A percentile compares a stretch with the other conserved stretches of the same genome.
Evolutionary conservation across 148 eudicot genomes (phyloP).

Genomic region (Drosera capensis): DNA sequence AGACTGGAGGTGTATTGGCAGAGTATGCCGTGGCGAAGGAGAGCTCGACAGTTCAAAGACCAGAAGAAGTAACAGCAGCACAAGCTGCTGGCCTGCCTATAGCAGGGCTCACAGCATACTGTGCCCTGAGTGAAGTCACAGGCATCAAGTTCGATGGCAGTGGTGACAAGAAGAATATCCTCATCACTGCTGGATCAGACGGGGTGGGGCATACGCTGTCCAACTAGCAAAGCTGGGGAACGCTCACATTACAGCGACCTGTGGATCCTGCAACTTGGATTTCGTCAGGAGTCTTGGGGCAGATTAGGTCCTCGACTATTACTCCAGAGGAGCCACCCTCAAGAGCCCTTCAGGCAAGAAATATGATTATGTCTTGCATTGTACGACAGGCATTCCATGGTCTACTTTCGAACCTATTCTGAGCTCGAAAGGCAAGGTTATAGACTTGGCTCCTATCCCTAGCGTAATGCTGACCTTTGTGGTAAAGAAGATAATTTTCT

Average conservation of each 20-base stretch:
- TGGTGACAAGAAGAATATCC: conserved; percentile 26
- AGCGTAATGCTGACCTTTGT: conserved; percentile 37
- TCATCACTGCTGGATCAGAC: conserved; percentile 58
- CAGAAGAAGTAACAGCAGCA: conserved; percentile 62
- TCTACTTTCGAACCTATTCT: conserved; percentile 41
- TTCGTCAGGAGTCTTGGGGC: conserved; percentile 65
- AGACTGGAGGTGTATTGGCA: conserved; percentile 69
- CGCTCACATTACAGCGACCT: conserved; percentile 59
- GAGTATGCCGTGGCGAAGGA: conserved; percentile 53
- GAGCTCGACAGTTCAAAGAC: conserved; percentile 29
- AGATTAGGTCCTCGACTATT: conserved; percentile 68
- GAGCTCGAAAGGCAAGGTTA: conserved; percentile 39
- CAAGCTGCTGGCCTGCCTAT: conserved; percentile 45
- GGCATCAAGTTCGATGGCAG: conserved; percentile 44
- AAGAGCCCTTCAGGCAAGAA: conserved; percentile 62
- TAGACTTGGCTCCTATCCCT: conserved; percentile 35
- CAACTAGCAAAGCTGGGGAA: conserved; percentile 83
- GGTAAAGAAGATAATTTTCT: conserved; percentile 36
- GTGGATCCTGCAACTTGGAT: conserved; percentile 58
- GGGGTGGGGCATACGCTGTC: conserved; percentile 76
- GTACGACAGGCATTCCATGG: conserved; percentile 48
- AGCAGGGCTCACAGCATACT: conserved; percentile 60
- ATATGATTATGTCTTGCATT: conserved; percentile 55
- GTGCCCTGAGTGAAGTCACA: conserved; percentile 35
- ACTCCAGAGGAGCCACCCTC: conserved; percentile 52